Conservation (phyloP, 2,329 filamentous ascomycete genomes). For the Purpureocillium lavendulum region DNA sequence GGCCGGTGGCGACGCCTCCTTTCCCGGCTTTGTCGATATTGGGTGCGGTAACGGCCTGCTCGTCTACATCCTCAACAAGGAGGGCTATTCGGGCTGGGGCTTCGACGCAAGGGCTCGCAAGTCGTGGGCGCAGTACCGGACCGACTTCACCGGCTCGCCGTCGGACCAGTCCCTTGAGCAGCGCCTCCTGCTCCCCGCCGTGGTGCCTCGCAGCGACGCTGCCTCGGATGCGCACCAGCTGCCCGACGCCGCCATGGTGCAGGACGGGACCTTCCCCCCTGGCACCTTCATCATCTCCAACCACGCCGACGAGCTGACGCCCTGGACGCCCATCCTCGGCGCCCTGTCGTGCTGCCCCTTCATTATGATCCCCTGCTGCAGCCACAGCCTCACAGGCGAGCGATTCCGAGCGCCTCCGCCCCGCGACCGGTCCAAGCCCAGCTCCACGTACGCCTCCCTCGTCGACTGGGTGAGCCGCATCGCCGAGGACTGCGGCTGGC, state of each 20-base stretch:
- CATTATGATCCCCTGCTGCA: conserved; percentile 92
- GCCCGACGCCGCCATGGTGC: conserved; percentile 18
- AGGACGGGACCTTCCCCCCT: conserved; percentile 58
- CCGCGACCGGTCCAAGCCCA: conserved; percentile 37
- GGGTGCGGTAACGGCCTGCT: conserved; percentile 92
- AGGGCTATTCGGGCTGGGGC: conserved; percentile 81
- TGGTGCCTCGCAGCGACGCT: conserved; percentile 19
- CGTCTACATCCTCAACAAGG: conserved; percentile 69
- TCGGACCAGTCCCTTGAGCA: conserved; percentile 30
- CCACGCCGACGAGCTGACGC: conserved; percentile 90
- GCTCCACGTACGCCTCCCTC: conserved; percentile 74
- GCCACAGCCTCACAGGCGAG: conserved; percentile 72
- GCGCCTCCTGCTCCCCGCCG: conserved; percentile 39
- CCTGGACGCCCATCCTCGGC: conserved; percentile 89
- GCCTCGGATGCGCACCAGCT: conserved; percentile 7
- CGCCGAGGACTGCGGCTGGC: conserved; percentile 64
- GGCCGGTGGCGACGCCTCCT: conserved; percentile 31
- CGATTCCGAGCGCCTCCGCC: conserved; percentile 60
- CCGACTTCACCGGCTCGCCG: conserved; percentile 13
- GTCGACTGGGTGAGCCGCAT: conserved; percentile 70
- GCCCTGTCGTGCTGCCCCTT: conserved; percentile 70
- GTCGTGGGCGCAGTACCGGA: conserved; percentile 70
- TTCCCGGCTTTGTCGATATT: conserved; percentile 91
- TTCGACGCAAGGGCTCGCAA: conserved; percentile 84
- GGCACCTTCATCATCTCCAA: conserved; percentile 93